Conservation (phyloP, 83 land plant genomes). For the Diphasiastrum complanatum region DNA sequence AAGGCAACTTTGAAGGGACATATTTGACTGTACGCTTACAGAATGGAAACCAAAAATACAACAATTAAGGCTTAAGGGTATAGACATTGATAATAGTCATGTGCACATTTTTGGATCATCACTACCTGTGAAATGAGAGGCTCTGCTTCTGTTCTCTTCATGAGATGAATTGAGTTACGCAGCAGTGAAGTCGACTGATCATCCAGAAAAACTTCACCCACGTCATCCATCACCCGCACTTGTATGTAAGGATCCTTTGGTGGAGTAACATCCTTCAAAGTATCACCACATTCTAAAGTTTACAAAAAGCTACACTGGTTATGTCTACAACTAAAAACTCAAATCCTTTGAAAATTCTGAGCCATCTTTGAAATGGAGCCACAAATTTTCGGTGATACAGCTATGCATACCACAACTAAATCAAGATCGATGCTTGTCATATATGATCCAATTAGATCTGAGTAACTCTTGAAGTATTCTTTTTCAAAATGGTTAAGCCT, state of each 20-base stretch:
- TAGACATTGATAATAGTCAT: too few relatives aligned
- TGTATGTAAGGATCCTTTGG: constrained; percentile 91
- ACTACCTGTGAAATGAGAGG: constrained; percentile 71
- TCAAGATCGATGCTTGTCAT: constrained; percentile 75
- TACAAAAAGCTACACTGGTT: too few relatives aligned
- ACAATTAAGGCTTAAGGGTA: too few relatives aligned
- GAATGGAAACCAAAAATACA: too few relatives aligned
- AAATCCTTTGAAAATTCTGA: background rate
- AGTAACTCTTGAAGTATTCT: constrained; percentile 69
- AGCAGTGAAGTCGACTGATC: constrained; percentile 53
- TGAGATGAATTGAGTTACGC: constrained; percentile 59
- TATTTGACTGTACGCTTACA: too few relatives aligned
- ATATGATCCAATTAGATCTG: constrained; percentile 58
- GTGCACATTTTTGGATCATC: too few relatives aligned
- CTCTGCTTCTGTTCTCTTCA: constrained; percentile 77
- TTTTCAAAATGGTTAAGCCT: constrained; percentile 61
- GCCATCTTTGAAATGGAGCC: background rate
- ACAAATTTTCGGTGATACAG: background rate
- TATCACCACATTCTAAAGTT: too few relatives aligned
- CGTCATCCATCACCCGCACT: constrained; percentile 63
- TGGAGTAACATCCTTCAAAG: constrained; percentile 69
- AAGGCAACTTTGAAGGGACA: too few relatives aligned
- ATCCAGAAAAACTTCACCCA: constrained; percentile 61
- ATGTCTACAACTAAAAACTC: too few relatives aligned
- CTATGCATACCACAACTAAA: constrained; percentile 66